Conservation (phyloP, 805 yeast species). For the Candida ficus region DNA sequence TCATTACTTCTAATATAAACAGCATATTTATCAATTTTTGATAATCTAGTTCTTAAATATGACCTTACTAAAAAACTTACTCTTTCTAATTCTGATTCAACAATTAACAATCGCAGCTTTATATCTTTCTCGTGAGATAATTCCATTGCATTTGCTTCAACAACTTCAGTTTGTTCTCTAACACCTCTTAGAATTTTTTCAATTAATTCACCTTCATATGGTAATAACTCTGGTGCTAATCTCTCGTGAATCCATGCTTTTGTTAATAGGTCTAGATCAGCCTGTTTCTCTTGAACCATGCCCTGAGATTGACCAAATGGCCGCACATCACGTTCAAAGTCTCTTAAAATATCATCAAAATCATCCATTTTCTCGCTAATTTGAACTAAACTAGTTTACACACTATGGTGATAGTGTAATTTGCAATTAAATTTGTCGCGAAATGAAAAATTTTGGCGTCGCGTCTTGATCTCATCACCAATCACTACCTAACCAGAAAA, state of each 20-base stretch:
- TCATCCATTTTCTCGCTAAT: too few species aligned
- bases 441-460: too few species aligned
- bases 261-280: constrained; percentile 42
- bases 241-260: constrained; percentile 81
- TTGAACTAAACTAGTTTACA: too few species aligned
- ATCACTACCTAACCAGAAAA: too few species aligned
- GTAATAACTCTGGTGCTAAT: constrained; percentile 80
- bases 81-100: constrained; percentile 90
- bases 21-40: constrained; percentile 67
- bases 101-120: constrained; percentile 73
- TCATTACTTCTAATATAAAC: constrained; percentile 49
- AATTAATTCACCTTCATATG: constrained; percentile 60
- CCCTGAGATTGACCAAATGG: constrained; percentile 21
- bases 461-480: too few species aligned
- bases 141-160: constrained; percentile 76
- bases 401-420: too few species aligned
- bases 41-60: constrained; percentile 65
- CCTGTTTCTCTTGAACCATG: constrained; percentile 20
- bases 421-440: too few species aligned
- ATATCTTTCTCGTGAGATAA: constrained; percentile 57
- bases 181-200: constrained; percentile 53
- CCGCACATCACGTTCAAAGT: constrained; percentile 48
- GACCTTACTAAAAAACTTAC: constrained; percentile 76
- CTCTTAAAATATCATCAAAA: constrained; percentile 66
- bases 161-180: constrained; percentile 65